Evolutionary conservation across 352 stramenopile genomes (phyloP).

Genomic region (Phytophthora hibernalis): DNA sequence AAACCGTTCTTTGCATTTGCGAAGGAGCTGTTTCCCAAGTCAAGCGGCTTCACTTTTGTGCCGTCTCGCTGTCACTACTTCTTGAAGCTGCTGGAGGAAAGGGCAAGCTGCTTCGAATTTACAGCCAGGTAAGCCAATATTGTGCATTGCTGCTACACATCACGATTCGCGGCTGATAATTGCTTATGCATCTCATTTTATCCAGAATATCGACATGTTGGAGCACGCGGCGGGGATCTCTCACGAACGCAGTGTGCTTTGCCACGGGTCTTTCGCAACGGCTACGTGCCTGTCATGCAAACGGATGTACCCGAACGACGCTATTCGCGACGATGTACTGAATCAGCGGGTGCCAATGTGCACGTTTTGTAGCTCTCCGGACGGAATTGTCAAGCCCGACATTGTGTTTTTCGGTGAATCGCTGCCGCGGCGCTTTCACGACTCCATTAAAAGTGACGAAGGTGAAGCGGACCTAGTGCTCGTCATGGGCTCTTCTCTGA

Average conservation of each 20-base stretch:
- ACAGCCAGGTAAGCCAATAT: constrained; percentile 74
- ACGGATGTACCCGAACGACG: constrained; percentile 77
- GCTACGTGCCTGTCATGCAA: constrained; percentile 94
- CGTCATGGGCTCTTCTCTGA: constrained; percentile 99
- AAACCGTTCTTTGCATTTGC: constrained; percentile 98
- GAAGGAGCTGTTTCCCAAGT: constrained; percentile 85
- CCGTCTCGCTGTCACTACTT: constrained; percentile 95
- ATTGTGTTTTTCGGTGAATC: constrained; percentile 99
- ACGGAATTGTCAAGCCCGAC: constrained; percentile 97
- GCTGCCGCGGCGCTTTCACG: constrained; percentile 90
- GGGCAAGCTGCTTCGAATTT: constrained; percentile 93
- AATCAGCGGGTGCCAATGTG: constrained; percentile 86
- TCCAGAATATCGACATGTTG: constrained; percentile 99
- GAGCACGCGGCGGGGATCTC: constrained; percentile 94
- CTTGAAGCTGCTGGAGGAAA: constrained; percentile 93
- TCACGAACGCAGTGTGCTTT: constrained; percentile 91
- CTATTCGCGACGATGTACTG: constrained; percentile 87
- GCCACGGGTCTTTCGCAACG: constrained; percentile 94
- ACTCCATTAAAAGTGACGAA: constrained; percentile 83
- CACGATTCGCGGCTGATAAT: constrained; percentile 1
- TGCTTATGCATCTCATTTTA: neutral
- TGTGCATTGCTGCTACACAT: no score
- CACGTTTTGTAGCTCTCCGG: constrained; percentile 59
- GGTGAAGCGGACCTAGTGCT: constrained; percentile 95
- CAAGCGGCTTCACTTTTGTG: constrained; percentile 84